These are phyloP conservation scores for Syncephalis plumigaleata DNA, from an alignment of 371 early-diverging fungal genomes.

Conservation along the genomic window DNA sequence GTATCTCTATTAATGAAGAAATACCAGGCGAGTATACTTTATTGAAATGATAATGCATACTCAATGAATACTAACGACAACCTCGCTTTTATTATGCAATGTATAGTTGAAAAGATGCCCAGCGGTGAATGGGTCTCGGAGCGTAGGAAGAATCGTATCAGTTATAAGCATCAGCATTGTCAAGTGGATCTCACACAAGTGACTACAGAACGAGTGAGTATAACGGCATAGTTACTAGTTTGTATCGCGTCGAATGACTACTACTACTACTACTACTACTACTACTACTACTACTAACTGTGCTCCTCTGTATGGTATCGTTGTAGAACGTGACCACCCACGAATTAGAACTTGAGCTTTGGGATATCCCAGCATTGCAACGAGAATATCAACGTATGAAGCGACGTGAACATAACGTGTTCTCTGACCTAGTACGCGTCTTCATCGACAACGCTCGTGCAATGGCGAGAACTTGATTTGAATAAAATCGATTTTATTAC, in stretches of 20 bases:
- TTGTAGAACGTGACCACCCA: conserved; percentile 12
- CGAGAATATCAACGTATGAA: conserved; percentile 14
- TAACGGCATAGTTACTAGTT: not conserved
- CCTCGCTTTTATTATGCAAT: too few relatives aligned
- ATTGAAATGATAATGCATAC: not conserved
- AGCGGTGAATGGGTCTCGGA: conserved; percentile 18
- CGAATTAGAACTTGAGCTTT: conserved; percentile 20
- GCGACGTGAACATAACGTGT: conserved; percentile 11
- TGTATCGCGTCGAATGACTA: not conserved
- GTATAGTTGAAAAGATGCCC: conserved; percentile 11
- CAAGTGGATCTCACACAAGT: conserved; percentile 61
- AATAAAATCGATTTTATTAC: too few relatives aligned
- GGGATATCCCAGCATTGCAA: conserved; percentile 9
- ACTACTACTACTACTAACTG: conserved; percentile 13
- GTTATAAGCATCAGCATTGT: conserved; percentile 46
- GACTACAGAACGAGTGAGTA: conserved; percentile 9
- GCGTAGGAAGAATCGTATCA: conserved; percentile 52
- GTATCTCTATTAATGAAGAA: conserved; percentile 54
- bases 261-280: not conserved
- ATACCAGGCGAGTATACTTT: conserved; percentile 17
- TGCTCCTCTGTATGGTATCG: not conserved
- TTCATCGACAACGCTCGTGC: conserved; percentile 18
- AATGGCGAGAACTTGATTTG: conserved; percentile 4
- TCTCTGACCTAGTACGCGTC: conserved; percentile 16
- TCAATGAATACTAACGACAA: not conserved